Conservation (phyloP, 106 monocot species). For the Dioscorea zingiberensis region DNA sequence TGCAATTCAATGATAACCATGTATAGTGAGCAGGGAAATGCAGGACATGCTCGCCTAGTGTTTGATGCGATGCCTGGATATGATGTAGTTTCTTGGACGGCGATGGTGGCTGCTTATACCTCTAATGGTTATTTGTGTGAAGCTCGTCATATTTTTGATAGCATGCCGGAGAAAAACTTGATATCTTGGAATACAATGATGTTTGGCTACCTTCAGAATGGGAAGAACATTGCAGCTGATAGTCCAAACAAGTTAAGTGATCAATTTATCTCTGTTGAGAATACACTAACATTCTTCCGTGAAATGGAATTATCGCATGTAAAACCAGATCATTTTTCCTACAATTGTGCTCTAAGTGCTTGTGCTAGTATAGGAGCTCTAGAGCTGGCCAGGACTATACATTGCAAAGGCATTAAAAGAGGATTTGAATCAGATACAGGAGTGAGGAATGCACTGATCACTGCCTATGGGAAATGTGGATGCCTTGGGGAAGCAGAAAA, state of each 20-base stretch:
- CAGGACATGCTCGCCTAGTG: conserved; percentile 15
- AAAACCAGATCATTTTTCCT: conserved; percentile 32
- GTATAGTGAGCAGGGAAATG: conserved; percentile 27
- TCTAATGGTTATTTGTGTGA: conserved; percentile 3
- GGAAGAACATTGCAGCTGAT: conserved; percentile 2
- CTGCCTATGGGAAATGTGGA: conserved; percentile 33
- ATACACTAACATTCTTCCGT: conserved; percentile 14
- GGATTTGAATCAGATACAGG: conserved; percentile 21
- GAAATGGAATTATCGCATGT: conserved; percentile 25
- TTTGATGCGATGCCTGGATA: conserved; percentile 14
- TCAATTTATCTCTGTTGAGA: neutral
- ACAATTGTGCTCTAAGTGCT: conserved; percentile 26
- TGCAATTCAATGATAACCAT: conserved; percentile 32
- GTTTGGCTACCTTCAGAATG: conserved; percentile 30
- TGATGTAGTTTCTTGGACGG: conserved; percentile 39
- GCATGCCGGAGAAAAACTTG: conserved; percentile 28
- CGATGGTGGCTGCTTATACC: conserved; percentile 24
- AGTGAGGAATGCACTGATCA: conserved; percentile 30
- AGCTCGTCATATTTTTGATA: conserved; percentile 21
- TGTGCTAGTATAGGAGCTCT: conserved; percentile 22
- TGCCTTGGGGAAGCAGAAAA: conserved; percentile 19
- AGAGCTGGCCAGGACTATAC: conserved; percentile 25
- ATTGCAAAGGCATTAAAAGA: conserved; percentile 18
- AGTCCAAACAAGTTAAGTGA: neutral
- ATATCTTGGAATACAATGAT: conserved; percentile 44